Evolutionary conservation across 768 basidiomycete species (phyloP).

Genomic region (Neoboletus subvelutipes): DNA sequence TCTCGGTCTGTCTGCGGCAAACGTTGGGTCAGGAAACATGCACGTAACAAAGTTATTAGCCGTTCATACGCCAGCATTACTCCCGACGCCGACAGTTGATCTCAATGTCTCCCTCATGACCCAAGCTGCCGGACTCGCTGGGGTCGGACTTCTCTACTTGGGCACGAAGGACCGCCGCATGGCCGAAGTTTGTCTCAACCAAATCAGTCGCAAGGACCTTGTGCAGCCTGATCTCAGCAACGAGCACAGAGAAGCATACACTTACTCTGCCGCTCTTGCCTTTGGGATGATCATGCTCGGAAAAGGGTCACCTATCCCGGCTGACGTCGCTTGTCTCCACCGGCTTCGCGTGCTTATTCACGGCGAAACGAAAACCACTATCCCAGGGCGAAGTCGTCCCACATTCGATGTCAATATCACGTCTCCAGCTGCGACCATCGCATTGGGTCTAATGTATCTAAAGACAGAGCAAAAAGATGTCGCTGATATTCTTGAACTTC

Average conservation of each 20-base stretch:
- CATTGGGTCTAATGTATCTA: slow-evolving; percentile 91
- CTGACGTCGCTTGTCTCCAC: slow-evolving; percentile 67
- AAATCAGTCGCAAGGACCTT: slow-evolving; percentile 77
- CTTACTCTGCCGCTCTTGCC: slow-evolving; percentile 81
- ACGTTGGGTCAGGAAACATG: slow-evolving; percentile 79
- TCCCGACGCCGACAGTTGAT: slow-evolving; percentile 83
- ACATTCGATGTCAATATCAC: slow-evolving; percentile 87
- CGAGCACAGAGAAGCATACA: slow-evolving; percentile 91
- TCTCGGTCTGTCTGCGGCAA: slow-evolving; percentile 90
- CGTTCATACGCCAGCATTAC: slow-evolving; percentile 89
- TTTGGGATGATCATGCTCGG: slow-evolving; percentile 98
- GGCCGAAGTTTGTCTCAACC: slow-evolving; percentile 87
- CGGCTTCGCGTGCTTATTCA: slow-evolving; percentile 75
- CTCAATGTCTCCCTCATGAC: slow-evolving; percentile 89
- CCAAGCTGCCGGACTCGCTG: slow-evolving; percentile 84
- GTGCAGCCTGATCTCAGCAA: slow-evolving; percentile 81
- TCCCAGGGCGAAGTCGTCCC: slow-evolving; percentile 38
- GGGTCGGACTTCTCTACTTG: slow-evolving; percentile 86
- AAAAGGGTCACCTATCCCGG: slow-evolving; percentile 73
- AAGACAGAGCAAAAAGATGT: slow-evolving; percentile 82
- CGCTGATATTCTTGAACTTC: slow-evolving; percentile 81
- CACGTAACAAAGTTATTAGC: slow-evolving; percentile 90
- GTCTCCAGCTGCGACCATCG: slow-evolving; percentile 87
- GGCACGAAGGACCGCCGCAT: slow-evolving; percentile 86
- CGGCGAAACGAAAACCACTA: slow-evolving; percentile 54